Conservation (phyloP, 345 rosid genomes). For the Eutrema yunnanense region DNA sequence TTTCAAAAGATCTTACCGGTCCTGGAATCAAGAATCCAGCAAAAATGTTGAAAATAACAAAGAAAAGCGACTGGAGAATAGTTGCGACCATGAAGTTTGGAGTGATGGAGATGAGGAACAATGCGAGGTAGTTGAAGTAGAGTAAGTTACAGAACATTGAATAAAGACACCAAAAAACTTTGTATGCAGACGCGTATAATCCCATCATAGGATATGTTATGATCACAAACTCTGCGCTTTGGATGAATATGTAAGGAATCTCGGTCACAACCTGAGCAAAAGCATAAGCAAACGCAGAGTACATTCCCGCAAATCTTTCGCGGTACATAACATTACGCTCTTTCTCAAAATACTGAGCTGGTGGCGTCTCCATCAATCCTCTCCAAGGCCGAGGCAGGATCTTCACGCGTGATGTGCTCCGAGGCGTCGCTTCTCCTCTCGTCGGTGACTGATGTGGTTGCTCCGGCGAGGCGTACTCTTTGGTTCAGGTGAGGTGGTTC, state of each 20-base stretch:
- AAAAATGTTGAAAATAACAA: constrained; percentile 46
- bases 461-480: too few relatives aligned
- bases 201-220: constrained; percentile 72
- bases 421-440: too few relatives aligned
- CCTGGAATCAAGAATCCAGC: constrained; percentile 61
- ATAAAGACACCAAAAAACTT: constrained; percentile 63
- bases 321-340: constrained; percentile 70
- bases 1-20: constrained; percentile 46
- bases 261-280: constrained; percentile 69
- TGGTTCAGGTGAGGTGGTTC: too few relatives aligned
- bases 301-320: constrained; percentile 81
- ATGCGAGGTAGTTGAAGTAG: constrained; percentile 56
- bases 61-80: constrained; percentile 37
- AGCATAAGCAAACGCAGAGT: constrained; percentile 66
- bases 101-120: constrained; percentile 58
- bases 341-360: constrained; percentile 43
- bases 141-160: constrained; percentile 49
- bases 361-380: too few relatives aligned
- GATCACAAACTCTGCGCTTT: constrained; percentile 35
- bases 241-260: constrained; percentile 56
- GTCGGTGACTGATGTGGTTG: too few relatives aligned
- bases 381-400: too few relatives aligned
- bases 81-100: constrained; percentile 59
- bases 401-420: too few relatives aligned
- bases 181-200: constrained; percentile 39